These are phyloP conservation scores for Entomortierella parvispora DNA, from an alignment of 192 early-diverging fungal genomes.

Conservation along the genomic window DNA sequence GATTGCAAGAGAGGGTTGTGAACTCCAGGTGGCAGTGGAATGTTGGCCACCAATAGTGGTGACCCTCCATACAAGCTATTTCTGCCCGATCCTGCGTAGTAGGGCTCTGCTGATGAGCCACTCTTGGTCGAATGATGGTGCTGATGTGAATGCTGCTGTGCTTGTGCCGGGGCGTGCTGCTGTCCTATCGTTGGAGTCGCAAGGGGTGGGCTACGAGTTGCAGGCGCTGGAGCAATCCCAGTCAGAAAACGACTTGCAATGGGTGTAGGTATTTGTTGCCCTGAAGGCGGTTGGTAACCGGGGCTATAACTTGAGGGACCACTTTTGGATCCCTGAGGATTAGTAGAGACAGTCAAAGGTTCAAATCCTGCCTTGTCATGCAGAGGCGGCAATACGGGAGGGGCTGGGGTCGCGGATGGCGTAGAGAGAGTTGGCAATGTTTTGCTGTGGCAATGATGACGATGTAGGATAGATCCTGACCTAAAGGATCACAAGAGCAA, in stretches of 20 bases:
- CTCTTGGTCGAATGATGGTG: slow-evolving; percentile 3
- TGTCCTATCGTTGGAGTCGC: too few species aligned
- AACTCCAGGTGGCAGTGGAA: slow-evolving; percentile 39
- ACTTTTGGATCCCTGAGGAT: not conserved
- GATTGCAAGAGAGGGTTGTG: slow-evolving; percentile 32
- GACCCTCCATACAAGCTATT: slow-evolving; percentile 37
- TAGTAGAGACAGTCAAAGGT: not conserved
- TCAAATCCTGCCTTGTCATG: too few species aligned
- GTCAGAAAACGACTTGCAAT: slow-evolving; percentile 12
- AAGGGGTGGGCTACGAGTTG: not conserved
- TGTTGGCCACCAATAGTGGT: slow-evolving; percentile 22
- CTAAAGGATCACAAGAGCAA: not conserved
- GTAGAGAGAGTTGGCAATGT: slow-evolving; percentile 13
- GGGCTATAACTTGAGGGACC: not conserved
- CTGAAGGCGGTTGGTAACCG: not conserved
- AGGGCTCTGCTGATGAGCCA: slow-evolving; percentile 8
- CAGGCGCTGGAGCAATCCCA: slow-evolving; percentile 20
- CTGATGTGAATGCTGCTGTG: not conserved
- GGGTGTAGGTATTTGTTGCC: not conserved
- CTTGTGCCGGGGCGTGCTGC: not conserved
- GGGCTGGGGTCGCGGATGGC: slow-evolving; percentile 1
- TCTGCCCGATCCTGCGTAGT: not conserved
- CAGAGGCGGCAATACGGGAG: not conserved
- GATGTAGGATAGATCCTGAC: slow-evolving; percentile 31
- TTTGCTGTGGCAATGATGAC: slow-evolving; percentile 39